Evolutionary conservation across 75 land plant genomes (phyloP).

Genomic region (Pinus taeda): DNA sequence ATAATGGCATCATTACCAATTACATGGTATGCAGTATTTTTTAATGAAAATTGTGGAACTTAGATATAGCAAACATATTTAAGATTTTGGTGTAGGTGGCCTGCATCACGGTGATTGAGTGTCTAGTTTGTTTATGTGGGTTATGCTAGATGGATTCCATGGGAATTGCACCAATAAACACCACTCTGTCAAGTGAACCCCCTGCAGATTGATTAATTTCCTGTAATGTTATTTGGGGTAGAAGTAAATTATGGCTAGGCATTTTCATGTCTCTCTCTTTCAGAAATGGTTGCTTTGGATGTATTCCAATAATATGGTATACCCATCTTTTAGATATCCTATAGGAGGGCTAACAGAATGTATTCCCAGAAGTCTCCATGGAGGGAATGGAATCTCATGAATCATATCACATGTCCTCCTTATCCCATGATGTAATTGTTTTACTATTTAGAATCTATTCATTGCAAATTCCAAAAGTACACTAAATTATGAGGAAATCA

Average conservation of each 20-base stretch:
- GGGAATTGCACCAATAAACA: neutral
- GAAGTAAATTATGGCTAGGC: too few relatives aligned
- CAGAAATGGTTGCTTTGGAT: neutral
- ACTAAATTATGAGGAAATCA: neutral
- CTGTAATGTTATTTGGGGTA: too few relatives aligned
- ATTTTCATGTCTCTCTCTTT: neutral
- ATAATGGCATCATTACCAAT: slow-evolving; percentile 95
- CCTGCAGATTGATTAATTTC: neutral
- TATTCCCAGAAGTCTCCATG: neutral
- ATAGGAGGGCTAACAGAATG: neutral
- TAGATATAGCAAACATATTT: too few relatives aligned
- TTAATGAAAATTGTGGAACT: neutral
- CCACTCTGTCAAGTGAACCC: neutral
- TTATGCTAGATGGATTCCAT: neutral
- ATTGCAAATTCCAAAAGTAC: neutral
- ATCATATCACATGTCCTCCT: neutral
- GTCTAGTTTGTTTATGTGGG: neutral
- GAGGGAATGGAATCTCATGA: neutral
- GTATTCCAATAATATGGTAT: too few relatives aligned
- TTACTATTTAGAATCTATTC: neutral
- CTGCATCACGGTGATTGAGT: neutral
- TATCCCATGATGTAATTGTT: neutral
- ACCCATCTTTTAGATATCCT: neutral
- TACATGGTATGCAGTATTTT: slow-evolving; percentile 60
- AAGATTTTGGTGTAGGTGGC: neutral